Evolutionary conservation across 2,329 filamentous ascomycete genomes (phyloP).

Genomic region (Diaporthe amygdali): DNA sequence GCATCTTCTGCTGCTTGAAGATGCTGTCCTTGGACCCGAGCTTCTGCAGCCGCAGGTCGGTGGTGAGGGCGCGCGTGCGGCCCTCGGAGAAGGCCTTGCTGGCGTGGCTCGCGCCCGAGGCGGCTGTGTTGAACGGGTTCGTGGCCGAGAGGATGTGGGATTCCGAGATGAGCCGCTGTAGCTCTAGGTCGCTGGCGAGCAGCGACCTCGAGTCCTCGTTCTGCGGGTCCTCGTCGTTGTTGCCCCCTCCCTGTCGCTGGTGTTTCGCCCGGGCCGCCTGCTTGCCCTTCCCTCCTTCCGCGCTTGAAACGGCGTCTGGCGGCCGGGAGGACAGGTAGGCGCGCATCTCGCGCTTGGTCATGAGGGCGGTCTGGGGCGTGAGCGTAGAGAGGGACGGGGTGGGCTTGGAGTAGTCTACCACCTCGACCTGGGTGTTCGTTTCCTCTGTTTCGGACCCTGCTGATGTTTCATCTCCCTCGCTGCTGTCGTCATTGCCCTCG

Average conservation of each 20-base stretch:
- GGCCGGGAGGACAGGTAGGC: slow-evolving; percentile 74
- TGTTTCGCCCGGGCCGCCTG: slow-evolving; percentile 26
- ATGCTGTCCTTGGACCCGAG: slow-evolving; percentile 80
- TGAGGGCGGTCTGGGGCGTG: slow-evolving; percentile 39
- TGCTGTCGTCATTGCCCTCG: slow-evolving; percentile 30
- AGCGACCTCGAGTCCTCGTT: slow-evolving; percentile 70
- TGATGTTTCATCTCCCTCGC: slow-evolving; percentile 32
- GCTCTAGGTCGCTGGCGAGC: slow-evolving; percentile 88
- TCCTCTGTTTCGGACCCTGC: slow-evolving; percentile 27
- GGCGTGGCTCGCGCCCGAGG: slow-evolving; percentile 41
- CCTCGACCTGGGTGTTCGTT: slow-evolving; percentile 49
- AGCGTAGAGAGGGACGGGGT: slow-evolving; percentile 38
- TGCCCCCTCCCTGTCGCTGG: slow-evolving; percentile 27
- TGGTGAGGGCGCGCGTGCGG: slow-evolving; percentile 78
- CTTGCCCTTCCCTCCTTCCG: slow-evolving; percentile 29
- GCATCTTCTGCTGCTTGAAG: slow-evolving; percentile 84
- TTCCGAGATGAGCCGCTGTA: slow-evolving; percentile 89
- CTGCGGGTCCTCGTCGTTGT: slow-evolving; percentile 38
- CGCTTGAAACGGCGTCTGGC: slow-evolving; percentile 38
- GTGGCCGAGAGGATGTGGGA: slow-evolving; percentile 79
- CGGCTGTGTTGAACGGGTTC: slow-evolving; percentile 48
- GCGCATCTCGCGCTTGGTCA: slow-evolving; percentile 75
- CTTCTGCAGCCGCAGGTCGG: slow-evolving; percentile 82
- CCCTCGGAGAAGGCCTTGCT: slow-evolving; percentile 59
- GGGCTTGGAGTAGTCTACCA: slow-evolving; percentile 63